These are phyloP conservation scores for Lunularia cruciata DNA, from an alignment of 225 moss, liverwort and hornwort genomes.

Conservation along the genomic window DNA sequence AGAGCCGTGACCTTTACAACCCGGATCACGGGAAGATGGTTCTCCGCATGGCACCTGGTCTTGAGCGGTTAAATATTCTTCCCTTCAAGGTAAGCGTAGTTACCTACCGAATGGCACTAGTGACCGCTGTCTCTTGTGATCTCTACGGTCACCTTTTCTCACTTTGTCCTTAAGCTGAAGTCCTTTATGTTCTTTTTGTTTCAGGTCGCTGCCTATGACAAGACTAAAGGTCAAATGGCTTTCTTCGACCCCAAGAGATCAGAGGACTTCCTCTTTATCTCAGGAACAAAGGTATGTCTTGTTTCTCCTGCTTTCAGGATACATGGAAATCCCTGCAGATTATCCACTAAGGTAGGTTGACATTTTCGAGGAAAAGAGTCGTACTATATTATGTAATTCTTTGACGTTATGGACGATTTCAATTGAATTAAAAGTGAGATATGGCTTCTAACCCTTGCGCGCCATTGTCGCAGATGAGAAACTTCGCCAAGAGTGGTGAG, in stretches of 20 bases:
- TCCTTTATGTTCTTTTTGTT: neutral
- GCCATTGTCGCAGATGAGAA: conserved; percentile 68
- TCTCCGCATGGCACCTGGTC: conserved; percentile 84
- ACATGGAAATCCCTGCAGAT: no score
- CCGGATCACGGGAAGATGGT: conserved; percentile 90
- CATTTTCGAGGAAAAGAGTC: no score
- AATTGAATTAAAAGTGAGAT: no score
- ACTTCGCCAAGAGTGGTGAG: conserved; percentile 72
- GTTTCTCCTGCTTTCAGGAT: neutral
- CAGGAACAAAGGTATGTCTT: conserved; percentile 85
- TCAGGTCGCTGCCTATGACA: conserved; percentile 99
- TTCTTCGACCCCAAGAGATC: conserved; percentile 90
- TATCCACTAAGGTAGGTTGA: no score
- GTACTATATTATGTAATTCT: no score
- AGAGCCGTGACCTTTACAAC: conserved; percentile 80
- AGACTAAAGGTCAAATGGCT: conserved; percentile 74
- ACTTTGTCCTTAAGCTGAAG: neutral
- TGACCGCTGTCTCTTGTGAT: neutral
- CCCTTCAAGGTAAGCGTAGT: conserved; percentile 73
- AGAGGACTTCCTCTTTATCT: conserved; percentile 89
- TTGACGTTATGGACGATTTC: no score
- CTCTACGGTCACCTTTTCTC: no score
- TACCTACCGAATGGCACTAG: neutral
- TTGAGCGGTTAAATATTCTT: conserved; percentile 80
- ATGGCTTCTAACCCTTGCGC: neutral